A percentile compares a stretch with the other conserved stretches of the same genome.
Conservation (phyloP, 257 asterid species). For the Verbascum thapsus region DNA sequence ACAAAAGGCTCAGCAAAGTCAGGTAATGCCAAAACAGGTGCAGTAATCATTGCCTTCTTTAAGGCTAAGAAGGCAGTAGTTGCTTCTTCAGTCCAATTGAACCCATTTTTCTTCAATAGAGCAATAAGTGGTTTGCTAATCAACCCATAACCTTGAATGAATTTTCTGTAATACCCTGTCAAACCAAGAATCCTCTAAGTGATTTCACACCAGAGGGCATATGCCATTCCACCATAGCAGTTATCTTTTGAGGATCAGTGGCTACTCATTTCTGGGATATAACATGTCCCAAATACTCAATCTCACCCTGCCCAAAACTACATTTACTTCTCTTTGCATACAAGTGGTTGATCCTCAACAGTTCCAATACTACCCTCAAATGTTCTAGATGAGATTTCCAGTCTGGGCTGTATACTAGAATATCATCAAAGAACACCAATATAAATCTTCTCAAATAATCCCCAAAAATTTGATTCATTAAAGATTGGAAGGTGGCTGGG, state of each 20-base stretch:
- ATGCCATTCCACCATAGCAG: background rate
- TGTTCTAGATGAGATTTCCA: no score
- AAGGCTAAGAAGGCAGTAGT: background rate
- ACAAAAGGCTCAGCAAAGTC: no score
- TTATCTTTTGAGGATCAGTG: no score
- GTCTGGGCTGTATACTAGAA: no score
- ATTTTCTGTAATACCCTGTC: no score
- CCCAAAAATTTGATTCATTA: no score
- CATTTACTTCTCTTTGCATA: background rate
- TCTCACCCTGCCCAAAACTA: background rate
- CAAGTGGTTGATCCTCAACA: background rate
- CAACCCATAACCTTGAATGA: background rate
- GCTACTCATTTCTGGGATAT: no score
- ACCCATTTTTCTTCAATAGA: background rate
- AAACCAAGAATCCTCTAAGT: background rate
- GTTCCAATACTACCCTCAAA: no score
- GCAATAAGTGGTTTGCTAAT: background rate
- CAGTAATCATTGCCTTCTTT: background rate
- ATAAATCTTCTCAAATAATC: no score
- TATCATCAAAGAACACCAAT: no score
- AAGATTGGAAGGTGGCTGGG: no score
- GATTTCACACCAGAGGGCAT: background rate
- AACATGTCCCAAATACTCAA: slow-evolving; percentile 10
- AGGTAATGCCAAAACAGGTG: no score
- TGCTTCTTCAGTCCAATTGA: background rate